Evolutionary conservation across 768 basidiomycete genomes (phyloP).

Genomic region (Psilocybe cubensis): DNA sequence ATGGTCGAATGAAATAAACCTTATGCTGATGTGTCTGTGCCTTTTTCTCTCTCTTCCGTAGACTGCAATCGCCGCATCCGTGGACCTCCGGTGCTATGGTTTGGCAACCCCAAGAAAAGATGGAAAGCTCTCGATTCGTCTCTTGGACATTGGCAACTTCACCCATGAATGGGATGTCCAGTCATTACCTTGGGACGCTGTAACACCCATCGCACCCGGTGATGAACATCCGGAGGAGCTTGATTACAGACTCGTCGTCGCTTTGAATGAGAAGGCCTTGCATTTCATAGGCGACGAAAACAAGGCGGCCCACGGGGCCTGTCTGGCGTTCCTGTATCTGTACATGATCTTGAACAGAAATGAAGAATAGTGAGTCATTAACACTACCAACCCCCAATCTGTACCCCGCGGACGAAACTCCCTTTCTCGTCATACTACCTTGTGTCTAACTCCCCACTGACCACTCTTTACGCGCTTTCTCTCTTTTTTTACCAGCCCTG

Average conservation of each 20-base stretch:
- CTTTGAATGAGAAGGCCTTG: slow-evolving; percentile 57
- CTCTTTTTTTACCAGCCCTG: slow-evolving; percentile 55
- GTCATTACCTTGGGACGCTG: slow-evolving; percentile 78
- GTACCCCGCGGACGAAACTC: slow-evolving; percentile 18
- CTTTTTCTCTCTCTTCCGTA: slow-evolving; percentile 29
- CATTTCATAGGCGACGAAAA: slow-evolving; percentile 36
- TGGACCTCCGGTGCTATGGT: slow-evolving; percentile 95
- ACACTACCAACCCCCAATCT: too few species aligned
- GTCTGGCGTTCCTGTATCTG: slow-evolving; percentile 86
- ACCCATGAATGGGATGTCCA: slow-evolving; percentile 82
- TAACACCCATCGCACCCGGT: slow-evolving; percentile 53
- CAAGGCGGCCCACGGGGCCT: slow-evolving; percentile 44
- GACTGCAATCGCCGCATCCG: slow-evolving; percentile 94
- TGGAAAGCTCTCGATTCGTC: slow-evolving; percentile 71
- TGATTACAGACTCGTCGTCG: slow-evolving; percentile 74
- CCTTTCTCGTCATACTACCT: neutral
- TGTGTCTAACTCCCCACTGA: neutral
- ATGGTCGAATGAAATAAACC: slow-evolving; percentile 1
- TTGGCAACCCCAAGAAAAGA: slow-evolving; percentile 77
- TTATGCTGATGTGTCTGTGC: slow-evolving; percentile 10
- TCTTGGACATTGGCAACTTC: slow-evolving; percentile 80
- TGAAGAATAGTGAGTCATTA: slow-evolving; percentile 57
- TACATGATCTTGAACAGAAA: slow-evolving; percentile 79
- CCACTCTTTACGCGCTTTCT: too few species aligned
- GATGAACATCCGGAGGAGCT: slow-evolving; percentile 65